These are phyloP conservation scores for Cyclanthera cordifolia DNA, from an alignment of 306 rosid species.

Conservation along the genomic window DNA sequence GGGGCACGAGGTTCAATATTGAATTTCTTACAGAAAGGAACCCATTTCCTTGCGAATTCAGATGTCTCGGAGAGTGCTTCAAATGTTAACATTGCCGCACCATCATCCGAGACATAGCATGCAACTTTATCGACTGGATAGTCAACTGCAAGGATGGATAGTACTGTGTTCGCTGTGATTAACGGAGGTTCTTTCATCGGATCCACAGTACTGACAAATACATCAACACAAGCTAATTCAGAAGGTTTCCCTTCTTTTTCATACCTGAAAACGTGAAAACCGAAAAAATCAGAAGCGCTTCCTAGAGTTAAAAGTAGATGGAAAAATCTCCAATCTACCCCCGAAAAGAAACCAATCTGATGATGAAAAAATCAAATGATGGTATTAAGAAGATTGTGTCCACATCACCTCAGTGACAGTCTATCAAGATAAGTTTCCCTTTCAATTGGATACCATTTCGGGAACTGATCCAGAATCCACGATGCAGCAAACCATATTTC, in stretches of 20 bases:
- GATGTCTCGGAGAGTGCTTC: constrained; percentile 97
- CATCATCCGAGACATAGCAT: constrained; percentile 98
- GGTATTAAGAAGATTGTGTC: neutral
- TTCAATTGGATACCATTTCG: constrained; percentile 81
- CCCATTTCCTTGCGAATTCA: constrained; percentile 88
- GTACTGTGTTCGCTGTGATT: constrained; percentile 89
- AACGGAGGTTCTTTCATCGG: constrained; percentile 93
- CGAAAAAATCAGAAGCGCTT: neutral
- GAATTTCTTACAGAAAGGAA: constrained; percentile 70
- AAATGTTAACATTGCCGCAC: constrained; percentile 99
- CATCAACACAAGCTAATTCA: constrained; percentile 53
- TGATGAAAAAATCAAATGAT: neutral
- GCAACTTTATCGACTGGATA: constrained; percentile 89
- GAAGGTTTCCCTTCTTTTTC: constrained; percentile 95
- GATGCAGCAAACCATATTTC: constrained; percentile 97
- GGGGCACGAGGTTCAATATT: constrained; percentile 90
- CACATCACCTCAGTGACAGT: constrained; percentile 58
- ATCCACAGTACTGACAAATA: constrained; percentile 97
- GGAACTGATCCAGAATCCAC: constrained; percentile 95
- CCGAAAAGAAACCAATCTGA: neutral
- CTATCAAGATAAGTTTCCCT: constrained; percentile 98
- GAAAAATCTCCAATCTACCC: neutral
- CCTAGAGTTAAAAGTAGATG: neutral
- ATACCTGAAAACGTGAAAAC: constrained; percentile 47
- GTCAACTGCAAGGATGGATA: constrained; percentile 85